phyloP scores from a whole-genome alignment of 2,329 filamentous ascomycete genomes.

The Chrysosporium queenslandicum region DNA sequence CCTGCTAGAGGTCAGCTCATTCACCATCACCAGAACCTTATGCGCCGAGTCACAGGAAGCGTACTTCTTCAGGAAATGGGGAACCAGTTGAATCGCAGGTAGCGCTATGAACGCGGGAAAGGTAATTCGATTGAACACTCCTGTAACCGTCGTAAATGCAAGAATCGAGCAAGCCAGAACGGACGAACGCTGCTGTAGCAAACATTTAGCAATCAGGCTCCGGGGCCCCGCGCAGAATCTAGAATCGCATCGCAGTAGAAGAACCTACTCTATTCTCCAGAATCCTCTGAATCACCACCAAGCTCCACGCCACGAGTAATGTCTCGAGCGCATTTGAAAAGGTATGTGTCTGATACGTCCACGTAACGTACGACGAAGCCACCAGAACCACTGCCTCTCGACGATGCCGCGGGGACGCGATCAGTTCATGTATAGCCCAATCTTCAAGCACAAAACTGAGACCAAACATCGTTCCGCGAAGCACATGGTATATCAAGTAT shows the following conservation, averaged over 20 bases:
- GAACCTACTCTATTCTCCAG: constrained; percentile 60
- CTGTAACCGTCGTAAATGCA: constrained; percentile 71
- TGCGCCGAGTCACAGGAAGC: constrained; percentile 23
- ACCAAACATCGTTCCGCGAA: constrained; percentile 84
- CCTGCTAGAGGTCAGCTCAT: constrained; percentile 28
- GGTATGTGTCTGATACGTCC: constrained; percentile 96
- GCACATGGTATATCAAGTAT: constrained; percentile 77
- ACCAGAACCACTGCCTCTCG: constrained; percentile 70
- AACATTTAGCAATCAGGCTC: constrained; percentile 17
- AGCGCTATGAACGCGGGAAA: constrained; percentile 88
- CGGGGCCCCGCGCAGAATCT: neutral
- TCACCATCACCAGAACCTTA: neutral
- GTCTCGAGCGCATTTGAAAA: constrained; percentile 98
- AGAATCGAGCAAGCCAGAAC: constrained; percentile 66
- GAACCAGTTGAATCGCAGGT: constrained; percentile 71
- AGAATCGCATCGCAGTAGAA: neutral
- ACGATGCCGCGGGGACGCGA: constrained; percentile 62
- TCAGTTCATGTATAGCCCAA: constrained; percentile 90
- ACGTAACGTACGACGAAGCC: constrained; percentile 94
- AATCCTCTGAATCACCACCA: constrained; percentile 85
- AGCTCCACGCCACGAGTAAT: constrained; percentile 79
- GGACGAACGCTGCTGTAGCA: constrained; percentile 58
- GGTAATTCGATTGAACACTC: constrained; percentile 92
- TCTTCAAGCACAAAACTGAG: constrained; percentile 95
- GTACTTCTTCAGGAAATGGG: constrained; percentile 73